Percentiles rank a stretch among this genome's conserved stretches.
These are phyloP conservation scores for Leptomonas seymouri DNA, from an alignment of 208 protist species.

Conservation along the genomic window DNA sequence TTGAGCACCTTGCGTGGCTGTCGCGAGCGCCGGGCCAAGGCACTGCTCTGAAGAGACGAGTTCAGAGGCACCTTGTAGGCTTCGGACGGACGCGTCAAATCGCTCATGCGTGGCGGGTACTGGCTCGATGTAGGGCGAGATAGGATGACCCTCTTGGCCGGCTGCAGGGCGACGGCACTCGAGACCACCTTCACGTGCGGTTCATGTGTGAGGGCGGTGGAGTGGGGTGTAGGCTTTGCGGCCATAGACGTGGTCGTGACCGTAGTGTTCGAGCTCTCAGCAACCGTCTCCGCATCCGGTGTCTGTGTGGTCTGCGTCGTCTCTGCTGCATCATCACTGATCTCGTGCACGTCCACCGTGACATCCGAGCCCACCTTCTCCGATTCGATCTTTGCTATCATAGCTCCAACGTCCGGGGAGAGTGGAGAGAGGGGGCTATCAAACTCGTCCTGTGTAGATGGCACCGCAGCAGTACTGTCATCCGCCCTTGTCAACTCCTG, in stretches of 20 bases:
- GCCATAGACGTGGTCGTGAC: neutral
- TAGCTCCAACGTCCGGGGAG: too few relatives aligned
- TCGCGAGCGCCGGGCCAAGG: conserved; percentile 36
- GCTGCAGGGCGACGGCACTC: conserved; percentile 8
- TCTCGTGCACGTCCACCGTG: neutral
- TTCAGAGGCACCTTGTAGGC: conserved; percentile 47
- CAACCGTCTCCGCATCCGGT: neutral
- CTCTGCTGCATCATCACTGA: neutral
- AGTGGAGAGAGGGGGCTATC: too few relatives aligned
- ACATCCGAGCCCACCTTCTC: neutral
- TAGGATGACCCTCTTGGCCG: conserved; percentile 24
- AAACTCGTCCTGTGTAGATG: too few relatives aligned
- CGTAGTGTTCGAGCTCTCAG: neutral
- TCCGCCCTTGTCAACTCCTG: neutral
- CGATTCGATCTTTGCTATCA: neutral
- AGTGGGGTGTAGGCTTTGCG: neutral
- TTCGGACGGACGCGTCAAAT: conserved; percentile 42
- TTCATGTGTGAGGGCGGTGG: conserved; percentile 1
- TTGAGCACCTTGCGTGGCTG: conserved; percentile 68
- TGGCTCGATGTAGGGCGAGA: conserved; percentile 24
- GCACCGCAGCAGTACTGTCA: neutral
- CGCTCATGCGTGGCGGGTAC: conserved; percentile 36
- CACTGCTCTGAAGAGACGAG: conserved; percentile 25
- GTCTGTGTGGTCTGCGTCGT: neutral
- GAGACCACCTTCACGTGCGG: conserved; percentile 10